Conservation (phyloP, 768 basidiomycete species). For the Hydnum rufescens region DNA sequence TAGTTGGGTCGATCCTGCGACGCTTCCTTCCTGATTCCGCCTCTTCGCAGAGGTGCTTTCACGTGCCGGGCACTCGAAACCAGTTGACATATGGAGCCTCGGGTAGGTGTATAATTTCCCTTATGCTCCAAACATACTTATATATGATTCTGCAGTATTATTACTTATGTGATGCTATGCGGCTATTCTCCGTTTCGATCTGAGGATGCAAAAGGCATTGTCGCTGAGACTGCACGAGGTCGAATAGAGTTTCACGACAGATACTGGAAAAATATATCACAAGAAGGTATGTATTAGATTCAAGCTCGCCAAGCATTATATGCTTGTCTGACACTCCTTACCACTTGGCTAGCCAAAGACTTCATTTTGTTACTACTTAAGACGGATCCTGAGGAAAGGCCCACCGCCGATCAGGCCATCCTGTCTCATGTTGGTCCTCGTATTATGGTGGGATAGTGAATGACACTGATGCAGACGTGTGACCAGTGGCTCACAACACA, state of each 20-base stretch:
- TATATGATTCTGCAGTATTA: slow-evolving; percentile 34
- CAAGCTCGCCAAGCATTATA: neutral
- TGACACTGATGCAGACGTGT: neutral
- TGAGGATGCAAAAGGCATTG: slow-evolving; percentile 52
- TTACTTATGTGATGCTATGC: slow-evolving; percentile 86
- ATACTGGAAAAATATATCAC: slow-evolving; percentile 83
- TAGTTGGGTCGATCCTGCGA: neutral
- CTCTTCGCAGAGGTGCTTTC: slow-evolving; percentile 39
- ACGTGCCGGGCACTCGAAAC: slow-evolving; percentile 70
- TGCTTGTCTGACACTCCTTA: neutral
- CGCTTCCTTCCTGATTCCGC: neutral
- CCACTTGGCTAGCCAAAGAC: slow-evolving; percentile 43
- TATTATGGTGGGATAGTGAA: neutral
- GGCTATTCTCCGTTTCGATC: slow-evolving; percentile 91
- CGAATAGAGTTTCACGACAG: slow-evolving; percentile 80
- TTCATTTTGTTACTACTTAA: slow-evolving; percentile 60
- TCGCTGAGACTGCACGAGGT: slow-evolving; percentile 68
- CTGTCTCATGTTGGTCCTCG: slow-evolving; percentile 35
- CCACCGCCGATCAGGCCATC: slow-evolving; percentile 53
- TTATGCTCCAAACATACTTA: neutral
- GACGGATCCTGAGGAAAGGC: slow-evolving; percentile 48
- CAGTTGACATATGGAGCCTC: slow-evolving; percentile 85
- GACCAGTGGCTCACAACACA: slow-evolving; percentile 66
- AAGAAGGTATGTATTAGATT: slow-evolving; percentile 31
- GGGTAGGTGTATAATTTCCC: slow-evolving; percentile 33